Base-by-base conservation (phyloP, 495 filamentous ascomycete genomes). In the Talaromyces borbonicus region DNA sequence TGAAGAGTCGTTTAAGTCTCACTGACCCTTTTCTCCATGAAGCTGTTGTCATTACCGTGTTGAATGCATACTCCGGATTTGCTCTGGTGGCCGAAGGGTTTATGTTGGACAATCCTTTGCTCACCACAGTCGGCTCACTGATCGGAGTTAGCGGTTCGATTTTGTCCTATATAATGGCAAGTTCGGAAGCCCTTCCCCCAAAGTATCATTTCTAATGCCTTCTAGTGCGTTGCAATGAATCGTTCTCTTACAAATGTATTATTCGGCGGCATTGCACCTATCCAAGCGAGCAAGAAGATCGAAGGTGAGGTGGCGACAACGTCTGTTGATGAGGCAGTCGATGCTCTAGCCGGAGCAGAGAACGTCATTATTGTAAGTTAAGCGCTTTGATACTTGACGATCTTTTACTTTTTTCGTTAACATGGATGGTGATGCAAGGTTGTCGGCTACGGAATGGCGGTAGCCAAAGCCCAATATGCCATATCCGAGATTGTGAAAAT, bases 391-490 rank as follows among this genome's bases (percentile, higher is more conserved):
- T 6, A 19, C 2, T 8, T 2, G 7, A n/a, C 5, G 33, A 2
- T 18, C 12, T 9, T 8, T 20, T 3, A 3, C 33, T 20, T 7
- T 19, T 38, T 38, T 7, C 16, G 5, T 20, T 38, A 38, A 38
- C 1, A 38, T 38, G 26, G 11, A 4, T 5, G 1, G 3, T 9
- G 0, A 22, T 47, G n/a, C n/a, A n/a, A 61, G 58, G 47, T 87
- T 3, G 84, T 89, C 9, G 85, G 85, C 1, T 90, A 90, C 43
- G 85, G 85, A 30, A 90, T 90, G 85, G 85, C 85, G 0, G 85
- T 90, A 3, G 85, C 85, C 11, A 88, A 89, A 66, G 84, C 85
- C 5, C 85, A 90, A 59, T 89, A 90, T 52, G 83, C 84, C 19
- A 86, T 88, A 31, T 79, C 81, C 8, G 84, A 87, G 50, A 87